Base-by-base conservation (phyloP, 1,284 basidiomycete genomes). In the Coriolopsis trogii region DNA sequence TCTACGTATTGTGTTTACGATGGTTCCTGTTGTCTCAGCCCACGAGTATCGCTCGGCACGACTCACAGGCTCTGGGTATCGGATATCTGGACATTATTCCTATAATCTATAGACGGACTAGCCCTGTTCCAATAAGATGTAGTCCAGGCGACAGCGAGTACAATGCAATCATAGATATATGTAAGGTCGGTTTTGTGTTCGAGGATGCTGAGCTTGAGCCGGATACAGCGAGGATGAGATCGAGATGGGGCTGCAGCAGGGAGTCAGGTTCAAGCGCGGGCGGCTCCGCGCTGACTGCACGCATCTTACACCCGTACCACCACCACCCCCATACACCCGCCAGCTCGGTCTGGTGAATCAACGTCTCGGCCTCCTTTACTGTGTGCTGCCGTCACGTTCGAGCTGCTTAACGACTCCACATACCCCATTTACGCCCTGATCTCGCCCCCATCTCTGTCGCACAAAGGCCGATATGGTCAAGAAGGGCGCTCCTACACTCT, bases 71-170 rank as follows among this genome's bases (percentile, higher is more conserved):
- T 42, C 39, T 48, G 44, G 49, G 43, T 47, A 49, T 55, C 51
- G 58, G 55, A 53, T 49, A 41, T 3, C 55, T 33, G 51, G 51
- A 48, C 46, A 30, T 18, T 34, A 48, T 48, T 34, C 36, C 50
- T 52, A 55, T 62, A 62, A 60, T 59, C 50, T 60, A 51, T 63
- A 63, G 62, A 63, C 45, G 41, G 56, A 49, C 51, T 28, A 50
- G 51, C 41, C 40, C 47, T 56, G 49, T 51, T 49, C 46, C 48
- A 46, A 28, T 53, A 49, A n/a, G 46, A 41, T 51, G 54, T 59
- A 55, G 46, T 49, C 42, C 51, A 42, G 53, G 40, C 42, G 26
- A 51, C 44, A 47, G 50, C 18, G 30, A 49, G 51, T 53, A 46
- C 48, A 53, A 53, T 16, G 30, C 41, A 47, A 12, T 39, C 29